Conservation (phyloP, 352 stramenopile species). For the Globisporangium carolinianum region DNA sequence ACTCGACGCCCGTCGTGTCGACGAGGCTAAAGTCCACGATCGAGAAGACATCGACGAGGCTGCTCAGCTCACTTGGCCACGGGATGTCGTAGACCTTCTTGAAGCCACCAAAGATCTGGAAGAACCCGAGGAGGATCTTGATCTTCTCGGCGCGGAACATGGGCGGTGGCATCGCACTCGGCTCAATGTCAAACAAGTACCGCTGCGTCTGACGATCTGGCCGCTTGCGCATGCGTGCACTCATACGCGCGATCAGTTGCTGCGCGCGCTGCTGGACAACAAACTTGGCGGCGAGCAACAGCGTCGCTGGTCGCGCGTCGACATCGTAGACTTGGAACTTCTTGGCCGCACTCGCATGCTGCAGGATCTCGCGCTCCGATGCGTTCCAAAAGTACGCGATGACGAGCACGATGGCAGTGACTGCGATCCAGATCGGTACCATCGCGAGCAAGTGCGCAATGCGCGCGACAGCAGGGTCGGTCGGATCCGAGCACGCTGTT, state of each 20-base stretch:
- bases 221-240: slow-evolving; percentile 1
- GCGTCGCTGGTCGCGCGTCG: slow-evolving; percentile 7
- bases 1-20: slow-evolving; percentile 58
- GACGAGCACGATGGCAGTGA: slow-evolving; percentile 28
- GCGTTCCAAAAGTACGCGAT: slow-evolving; percentile 41
- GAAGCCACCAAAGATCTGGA: slow-evolving; percentile 68
- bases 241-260: slow-evolving; percentile 7
- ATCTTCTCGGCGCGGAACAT: slow-evolving; percentile 58
- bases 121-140: slow-evolving; percentile 74
- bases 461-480: slow-evolving; percentile 25
- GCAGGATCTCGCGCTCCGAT: slow-evolving; percentile 41
- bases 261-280: slow-evolving; percentile 18
- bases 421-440: slow-evolving; percentile 27
- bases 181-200: slow-evolving; percentile 39
- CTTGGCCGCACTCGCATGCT: slow-evolving; percentile 40
- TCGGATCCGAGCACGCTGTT: slow-evolving; percentile 31
- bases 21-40: slow-evolving; percentile 66
- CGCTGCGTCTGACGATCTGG: not conserved
- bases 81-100: slow-evolving; percentile 71
- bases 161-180: slow-evolving; percentile 12
- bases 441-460: slow-evolving; percentile 33
- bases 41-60: slow-evolving; percentile 60
- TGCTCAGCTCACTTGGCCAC: slow-evolving; percentile 51
- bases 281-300: slow-evolving; percentile 21
- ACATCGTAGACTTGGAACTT: slow-evolving; percentile 44